Percentiles rank a stretch among this genome's conserved stretches.
These are phyloP conservation scores for Aeminium ludgeri DNA, from an alignment of 495 filamentous ascomycete species.

Conservation along the genomic window DNA sequence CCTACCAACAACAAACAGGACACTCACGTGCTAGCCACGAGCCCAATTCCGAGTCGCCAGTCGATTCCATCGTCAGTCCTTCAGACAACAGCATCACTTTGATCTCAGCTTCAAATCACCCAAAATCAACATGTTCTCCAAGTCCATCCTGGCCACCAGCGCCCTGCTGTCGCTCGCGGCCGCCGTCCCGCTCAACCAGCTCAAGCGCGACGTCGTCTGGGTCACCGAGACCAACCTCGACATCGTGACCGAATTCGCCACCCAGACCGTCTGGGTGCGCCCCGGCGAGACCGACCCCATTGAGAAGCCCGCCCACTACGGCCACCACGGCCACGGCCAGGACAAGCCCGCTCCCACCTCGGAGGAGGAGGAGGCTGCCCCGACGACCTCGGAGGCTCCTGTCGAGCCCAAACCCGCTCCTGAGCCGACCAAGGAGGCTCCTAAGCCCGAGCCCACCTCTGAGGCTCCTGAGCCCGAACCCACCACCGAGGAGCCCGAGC, in stretches of 20 bases:
- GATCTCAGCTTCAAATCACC: too few species aligned
- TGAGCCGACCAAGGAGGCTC: slow-evolving; percentile 6
- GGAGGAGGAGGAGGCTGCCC: too few species aligned
- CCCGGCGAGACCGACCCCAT: slow-evolving; percentile 11
- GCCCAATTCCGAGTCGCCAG: too few species aligned
- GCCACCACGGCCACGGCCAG: slow-evolving; percentile 5
- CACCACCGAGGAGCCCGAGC: background rate
- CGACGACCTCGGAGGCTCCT: too few species aligned
- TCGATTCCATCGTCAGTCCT: too few species aligned
- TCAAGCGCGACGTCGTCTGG: slow-evolving; percentile 25
- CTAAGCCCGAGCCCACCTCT: background rate
- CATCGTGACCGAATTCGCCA: slow-evolving; percentile 23
- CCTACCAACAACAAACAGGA: too few species aligned
- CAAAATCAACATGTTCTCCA: slow-evolving; percentile 20
- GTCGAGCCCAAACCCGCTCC: too few species aligned
- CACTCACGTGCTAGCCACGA: too few species aligned
- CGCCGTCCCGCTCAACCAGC: slow-evolving; percentile 21
- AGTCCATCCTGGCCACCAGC: slow-evolving; percentile 19
- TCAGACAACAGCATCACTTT: too few species aligned
- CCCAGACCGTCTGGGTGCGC: slow-evolving; percentile 25
- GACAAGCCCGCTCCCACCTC: too few species aligned
- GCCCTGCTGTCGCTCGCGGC: slow-evolving; percentile 19
- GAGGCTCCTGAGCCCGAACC: background rate
- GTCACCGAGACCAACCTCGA: slow-evolving; percentile 23
- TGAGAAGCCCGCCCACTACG: slow-evolving; percentile 2